Percentiles rank a stretch among this genome's conserved stretches.
phyloP scores from a whole-genome alignment of 768 basidiomycete species.

The Russula brevipes region DNA sequence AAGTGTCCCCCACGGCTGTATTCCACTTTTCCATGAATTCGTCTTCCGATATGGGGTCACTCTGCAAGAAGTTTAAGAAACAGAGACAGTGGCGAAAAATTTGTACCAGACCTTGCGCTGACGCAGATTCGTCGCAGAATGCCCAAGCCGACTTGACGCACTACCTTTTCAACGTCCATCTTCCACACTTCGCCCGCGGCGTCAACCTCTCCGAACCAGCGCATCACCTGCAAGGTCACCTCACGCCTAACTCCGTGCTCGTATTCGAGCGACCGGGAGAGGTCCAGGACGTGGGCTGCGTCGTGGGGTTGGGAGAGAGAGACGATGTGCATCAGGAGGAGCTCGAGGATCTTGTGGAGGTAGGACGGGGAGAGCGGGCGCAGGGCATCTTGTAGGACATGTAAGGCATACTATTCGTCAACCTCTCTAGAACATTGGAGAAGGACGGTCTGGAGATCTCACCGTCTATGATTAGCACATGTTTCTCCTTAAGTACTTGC shows the following conservation, averaged over 20 bases:
- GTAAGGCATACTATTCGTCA: not conserved
- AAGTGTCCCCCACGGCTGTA: too few species aligned
- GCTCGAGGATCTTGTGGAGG: conserved; percentile 65
- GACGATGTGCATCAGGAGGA: conserved; percentile 67
- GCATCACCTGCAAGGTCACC: conserved; percentile 65
- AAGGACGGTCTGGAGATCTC: conserved; percentile 14
- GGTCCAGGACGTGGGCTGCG: conserved; percentile 49
- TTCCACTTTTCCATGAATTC: too few species aligned
- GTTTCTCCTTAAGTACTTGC: conserved; percentile 56
- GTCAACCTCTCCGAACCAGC: conserved; percentile 69
- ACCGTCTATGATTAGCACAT: conserved; percentile 68
- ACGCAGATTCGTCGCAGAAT: too few species aligned
- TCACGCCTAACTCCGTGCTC: conserved; percentile 65
- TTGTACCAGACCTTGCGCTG: too few species aligned
- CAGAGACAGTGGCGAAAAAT: too few species aligned
- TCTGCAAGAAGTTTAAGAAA: too few species aligned
- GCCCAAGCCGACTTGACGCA: too few species aligned
- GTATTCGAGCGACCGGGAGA: conserved; percentile 56
- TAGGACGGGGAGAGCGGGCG: conserved; percentile 65
- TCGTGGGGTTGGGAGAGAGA: conserved; percentile 51
- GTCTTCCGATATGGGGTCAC: too few species aligned
- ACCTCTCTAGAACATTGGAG: not conserved
- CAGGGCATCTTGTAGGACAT: conserved; percentile 49
- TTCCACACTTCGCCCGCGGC: conserved; percentile 30
- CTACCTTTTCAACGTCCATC: too few species aligned